Evolutionary conservation across 768 basidiomycete genomes (phyloP).

Genomic region (Rhodotorula diobovata): DNA sequence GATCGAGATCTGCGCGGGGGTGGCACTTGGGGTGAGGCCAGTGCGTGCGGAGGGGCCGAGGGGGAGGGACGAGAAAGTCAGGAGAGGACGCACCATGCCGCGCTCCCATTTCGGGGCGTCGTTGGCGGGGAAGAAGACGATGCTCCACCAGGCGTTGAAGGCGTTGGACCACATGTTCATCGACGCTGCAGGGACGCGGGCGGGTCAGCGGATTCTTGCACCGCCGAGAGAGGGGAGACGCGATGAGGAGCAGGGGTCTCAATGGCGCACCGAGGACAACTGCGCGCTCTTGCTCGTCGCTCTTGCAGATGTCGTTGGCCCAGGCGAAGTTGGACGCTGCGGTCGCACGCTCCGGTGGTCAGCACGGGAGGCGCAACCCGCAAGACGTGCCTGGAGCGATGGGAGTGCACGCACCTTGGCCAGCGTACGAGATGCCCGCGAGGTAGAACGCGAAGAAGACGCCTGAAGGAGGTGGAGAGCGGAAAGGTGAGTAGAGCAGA

Average conservation of each 20-base stretch:
- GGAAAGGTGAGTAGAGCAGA: not conserved
- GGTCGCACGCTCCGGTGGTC: no score
- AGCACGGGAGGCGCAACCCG: no score
- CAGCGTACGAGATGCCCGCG: conserved; percentile 58
- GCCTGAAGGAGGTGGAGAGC: conserved; percentile 39
- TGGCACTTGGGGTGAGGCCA: no score
- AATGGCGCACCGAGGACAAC: conserved; percentile 55
- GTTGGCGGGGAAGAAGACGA: conserved; percentile 64
- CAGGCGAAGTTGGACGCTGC: conserved; percentile 52
- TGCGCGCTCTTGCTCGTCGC: conserved; percentile 65
- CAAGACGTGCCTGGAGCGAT: no score
- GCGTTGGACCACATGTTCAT: conserved; percentile 55
- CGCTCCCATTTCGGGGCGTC: conserved; percentile 65
- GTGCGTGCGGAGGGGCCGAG: not conserved
- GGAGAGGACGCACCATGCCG: conserved; percentile 54
- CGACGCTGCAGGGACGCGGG: conserved; percentile 46
- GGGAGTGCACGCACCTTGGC: conserved; percentile 52
- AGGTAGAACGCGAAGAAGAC: conserved; percentile 72
- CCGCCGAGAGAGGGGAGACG: no score
- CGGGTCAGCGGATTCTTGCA: not conserved
- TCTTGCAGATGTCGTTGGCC: conserved; percentile 72
- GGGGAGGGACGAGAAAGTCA: not conserved
- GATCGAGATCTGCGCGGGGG: conserved; percentile 11
- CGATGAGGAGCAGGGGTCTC: no score
- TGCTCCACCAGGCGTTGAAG: not conserved